Conservation (phyloP, 2,329 filamentous ascomycete species). For the Fusarium sp. region DNA sequence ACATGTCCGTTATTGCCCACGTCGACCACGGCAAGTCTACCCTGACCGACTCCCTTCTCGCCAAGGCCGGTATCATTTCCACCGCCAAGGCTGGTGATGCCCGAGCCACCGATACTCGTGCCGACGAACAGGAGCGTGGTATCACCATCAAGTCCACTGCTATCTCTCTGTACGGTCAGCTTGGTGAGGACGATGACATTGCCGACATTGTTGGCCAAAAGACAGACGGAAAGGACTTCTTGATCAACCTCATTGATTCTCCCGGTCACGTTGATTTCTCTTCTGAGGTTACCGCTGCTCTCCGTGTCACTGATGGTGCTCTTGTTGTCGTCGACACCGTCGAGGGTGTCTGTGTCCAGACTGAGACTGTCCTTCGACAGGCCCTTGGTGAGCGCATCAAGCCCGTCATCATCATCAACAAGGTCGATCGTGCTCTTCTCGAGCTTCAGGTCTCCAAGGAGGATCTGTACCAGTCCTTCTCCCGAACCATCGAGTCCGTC, state of each 20-base stretch:
- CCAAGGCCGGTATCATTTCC: constrained; percentile 99
- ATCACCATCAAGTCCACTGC: constrained; percentile 99
- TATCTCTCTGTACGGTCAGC: constrained; percentile 94
- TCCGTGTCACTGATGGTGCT: constrained; percentile 99
- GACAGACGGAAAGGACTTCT: constrained; percentile 93
- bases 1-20: constrained; percentile 99
- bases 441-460: constrained; percentile 99
- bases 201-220: constrained; percentile 94
- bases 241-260: constrained; percentile 99
- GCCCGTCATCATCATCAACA: constrained; percentile 99
- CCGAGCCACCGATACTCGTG: constrained; percentile 95
- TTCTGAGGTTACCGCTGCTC: constrained; percentile 98
- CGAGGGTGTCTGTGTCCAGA: constrained; percentile 99
- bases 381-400: constrained; percentile 99
- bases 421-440: constrained; percentile 99
- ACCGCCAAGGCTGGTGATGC: constrained; percentile 96
- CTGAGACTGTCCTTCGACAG: constrained; percentile 98
- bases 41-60: constrained; percentile 98
- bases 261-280: constrained; percentile 99
- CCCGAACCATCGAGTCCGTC: constrained; percentile 98
- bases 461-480: constrained; percentile 99
- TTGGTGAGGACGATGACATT: constrained; percentile 84
- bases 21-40: constrained; percentile 99
- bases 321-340: constrained; percentile 99
- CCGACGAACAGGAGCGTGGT: constrained; percentile 99